Evolutionary conservation across 164 flowering plant genomes (phyloP).

Genomic region (Berberis vulgaris): DNA sequence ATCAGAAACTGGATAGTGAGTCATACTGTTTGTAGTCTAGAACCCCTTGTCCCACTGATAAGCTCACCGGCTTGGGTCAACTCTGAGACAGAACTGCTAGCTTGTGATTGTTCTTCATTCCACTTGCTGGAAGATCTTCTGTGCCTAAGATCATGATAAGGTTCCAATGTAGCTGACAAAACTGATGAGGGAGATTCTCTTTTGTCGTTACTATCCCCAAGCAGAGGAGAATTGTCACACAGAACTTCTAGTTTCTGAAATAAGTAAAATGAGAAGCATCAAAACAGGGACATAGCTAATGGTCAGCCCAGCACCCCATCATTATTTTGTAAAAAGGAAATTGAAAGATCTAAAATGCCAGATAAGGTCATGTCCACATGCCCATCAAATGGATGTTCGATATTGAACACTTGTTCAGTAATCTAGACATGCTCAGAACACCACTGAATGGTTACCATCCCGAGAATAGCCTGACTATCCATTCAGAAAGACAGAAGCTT

Average conservation of each 20-base stretch:
- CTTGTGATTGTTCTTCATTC: conserved; percentile 66
- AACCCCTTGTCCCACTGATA: conserved; percentile 26
- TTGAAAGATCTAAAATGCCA: no score
- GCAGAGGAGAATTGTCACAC: conserved; percentile 40
- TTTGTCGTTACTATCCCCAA: conserved; percentile 38
- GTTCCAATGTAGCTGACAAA: conserved; percentile 29
- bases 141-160: conserved; percentile 38
- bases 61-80: conserved; percentile 72
- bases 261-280: conserved; percentile 4
- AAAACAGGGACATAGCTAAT: neutral
- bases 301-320: neutral
- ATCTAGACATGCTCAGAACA: no score
- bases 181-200: conserved; percentile 47
- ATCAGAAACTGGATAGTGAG: neutral
- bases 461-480: no score
- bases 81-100: conserved; percentile 58
- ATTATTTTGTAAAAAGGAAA: neutral
- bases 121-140: conserved; percentile 22
- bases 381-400: neutral
- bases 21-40: conserved; percentile 38
- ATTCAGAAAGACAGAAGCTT: no score
- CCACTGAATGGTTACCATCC: no score
- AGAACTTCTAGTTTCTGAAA: conserved; percentile 46
- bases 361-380: neutral
- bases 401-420: no score